Evolutionary conservation across 2,329 filamentous ascomycete species (phyloP).

Genomic region (Herpotrichia juniperi): DNA sequence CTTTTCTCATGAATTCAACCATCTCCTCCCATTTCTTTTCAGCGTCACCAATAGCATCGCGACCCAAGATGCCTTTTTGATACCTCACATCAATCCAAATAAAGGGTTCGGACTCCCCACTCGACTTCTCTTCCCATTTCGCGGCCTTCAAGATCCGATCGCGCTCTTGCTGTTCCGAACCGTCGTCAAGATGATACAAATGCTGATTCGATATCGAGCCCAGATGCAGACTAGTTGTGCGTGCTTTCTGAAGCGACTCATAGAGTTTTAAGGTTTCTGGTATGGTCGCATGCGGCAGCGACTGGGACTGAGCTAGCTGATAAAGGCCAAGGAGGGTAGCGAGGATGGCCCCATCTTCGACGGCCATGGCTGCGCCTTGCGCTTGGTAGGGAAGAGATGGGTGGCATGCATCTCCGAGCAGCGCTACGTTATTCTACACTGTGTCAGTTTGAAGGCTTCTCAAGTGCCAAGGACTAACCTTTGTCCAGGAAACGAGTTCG

Average conservation of each 20-base stretch:
- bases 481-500: constrained; percentile 18
- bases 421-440: constrained; percentile 13
- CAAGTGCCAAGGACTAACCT: constrained; percentile 4
- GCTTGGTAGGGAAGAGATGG: constrained; percentile 22
- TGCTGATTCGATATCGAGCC: constrained; percentile 15
- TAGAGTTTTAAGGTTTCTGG: constrained; percentile 15
- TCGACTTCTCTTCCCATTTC: constrained; percentile 4
- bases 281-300: constrained; percentile 1
- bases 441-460: neutral
- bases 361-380: constrained; percentile 63
- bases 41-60: constrained; percentile 13
- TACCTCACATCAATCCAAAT: constrained; percentile 18
- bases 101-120: constrained; percentile 6
- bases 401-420: constrained; percentile 23
- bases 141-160: constrained; percentile 13
- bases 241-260: constrained; percentile 13
- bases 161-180: constrained; percentile 15
- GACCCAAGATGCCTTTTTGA: constrained; percentile 11
- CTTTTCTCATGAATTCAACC: too few species aligned
- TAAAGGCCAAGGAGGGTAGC: constrained; percentile 10
- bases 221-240: constrained; percentile 8
- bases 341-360: constrained; percentile 66
- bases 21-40: constrained; percentile 9
- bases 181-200: constrained; percentile 16
- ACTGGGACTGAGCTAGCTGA: neutral